A percentile compares a stretch with the other conserved stretches of the same genome.
These are phyloP conservation scores for Podospora appendiculata DNA, from an alignment of 495 filamentous ascomycete genomes.

Conservation along the genomic window DNA sequence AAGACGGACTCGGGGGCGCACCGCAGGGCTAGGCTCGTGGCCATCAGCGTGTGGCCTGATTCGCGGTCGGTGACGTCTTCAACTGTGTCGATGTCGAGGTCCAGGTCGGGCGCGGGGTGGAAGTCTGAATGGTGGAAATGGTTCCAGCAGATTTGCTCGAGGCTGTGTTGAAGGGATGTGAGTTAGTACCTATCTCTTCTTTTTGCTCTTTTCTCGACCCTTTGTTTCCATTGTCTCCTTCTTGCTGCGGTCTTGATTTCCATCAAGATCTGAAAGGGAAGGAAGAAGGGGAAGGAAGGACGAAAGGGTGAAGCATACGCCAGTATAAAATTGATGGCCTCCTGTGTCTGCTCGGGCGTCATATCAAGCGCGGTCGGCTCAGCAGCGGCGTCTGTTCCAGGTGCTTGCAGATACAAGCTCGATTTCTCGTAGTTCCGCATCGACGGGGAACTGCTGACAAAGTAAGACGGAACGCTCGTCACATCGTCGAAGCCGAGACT, in stretches of 20 bases:
- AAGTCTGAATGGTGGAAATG: slow-evolving; percentile 32
- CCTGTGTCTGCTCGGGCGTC: slow-evolving; percentile 28
- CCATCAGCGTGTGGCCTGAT: slow-evolving; percentile 40
- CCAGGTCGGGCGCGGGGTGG: neutral
- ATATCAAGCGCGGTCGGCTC: slow-evolving; percentile 6
- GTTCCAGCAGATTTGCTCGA: slow-evolving; percentile 43
- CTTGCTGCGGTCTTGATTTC: no score
- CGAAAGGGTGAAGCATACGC: slow-evolving; percentile 24
- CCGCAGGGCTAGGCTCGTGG: slow-evolving; percentile 29
- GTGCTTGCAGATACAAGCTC: no score
- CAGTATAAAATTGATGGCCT: slow-evolving; percentile 44
- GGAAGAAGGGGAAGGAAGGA: neutral
- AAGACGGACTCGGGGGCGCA: slow-evolving; percentile 22
- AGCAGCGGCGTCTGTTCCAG: neutral
- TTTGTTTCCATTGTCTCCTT: no score
- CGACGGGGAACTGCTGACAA: slow-evolving; percentile 11
- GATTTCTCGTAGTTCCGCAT: neutral
- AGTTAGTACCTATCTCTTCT: no score
- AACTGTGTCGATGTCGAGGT: no score
- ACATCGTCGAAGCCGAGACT: slow-evolving; percentile 20
- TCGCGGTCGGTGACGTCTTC: slow-evolving; percentile 5
- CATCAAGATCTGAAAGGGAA: neutral
- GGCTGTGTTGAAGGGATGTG: slow-evolving; percentile 15
- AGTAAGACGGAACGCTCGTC: slow-evolving; percentile 22
- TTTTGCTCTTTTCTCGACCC: no score